A percentile compares a stretch with the other conserved stretches of the same genome.
phyloP scores from a whole-genome alignment of 1,284 basidiomycete genomes.

The Fomitopsis schrenkii region DNA sequence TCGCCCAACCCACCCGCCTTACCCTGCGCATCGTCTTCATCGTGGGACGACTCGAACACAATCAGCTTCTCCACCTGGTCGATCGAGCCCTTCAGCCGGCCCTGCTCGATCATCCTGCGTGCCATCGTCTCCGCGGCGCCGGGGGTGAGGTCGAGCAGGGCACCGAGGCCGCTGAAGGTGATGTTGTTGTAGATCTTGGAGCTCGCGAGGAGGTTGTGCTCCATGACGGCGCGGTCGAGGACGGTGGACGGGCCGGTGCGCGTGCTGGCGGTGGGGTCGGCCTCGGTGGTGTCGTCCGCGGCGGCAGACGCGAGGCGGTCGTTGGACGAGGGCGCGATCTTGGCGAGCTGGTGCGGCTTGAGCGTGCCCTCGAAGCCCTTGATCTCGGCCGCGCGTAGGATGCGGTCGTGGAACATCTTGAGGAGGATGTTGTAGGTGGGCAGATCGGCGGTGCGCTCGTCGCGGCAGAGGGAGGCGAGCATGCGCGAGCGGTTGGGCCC shows the following conservation, averaged over 20 bases:
- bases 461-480: slow-evolving; percentile 88
- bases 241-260: slow-evolving; percentile 89
- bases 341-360: slow-evolving; percentile 90
- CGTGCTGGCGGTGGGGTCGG: slow-evolving; percentile 56
- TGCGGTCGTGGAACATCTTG: slow-evolving; percentile 97
- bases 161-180: slow-evolving; percentile 84
- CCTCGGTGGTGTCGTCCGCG: slow-evolving; percentile 46
- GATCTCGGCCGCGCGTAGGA: slow-evolving; percentile 86
- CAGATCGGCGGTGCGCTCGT: slow-evolving; percentile 82
- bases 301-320: slow-evolving; percentile 67
- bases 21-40: slow-evolving; percentile 87
- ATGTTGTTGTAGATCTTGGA: slow-evolving; percentile 96
- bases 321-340: slow-evolving; percentile 78
- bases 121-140: slow-evolving; percentile 92
- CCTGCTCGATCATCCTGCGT: slow-evolving; percentile 94
- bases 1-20: slow-evolving; percentile 91
- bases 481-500: slow-evolving; percentile 93
- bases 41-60: slow-evolving; percentile 80
- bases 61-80: slow-evolving; percentile 93
- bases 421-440: slow-evolving; percentile 87
- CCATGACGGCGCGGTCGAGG: slow-evolving; percentile 96
- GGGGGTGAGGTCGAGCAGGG: slow-evolving; percentile 80
- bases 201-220: slow-evolving; percentile 95
- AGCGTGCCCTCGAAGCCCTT: slow-evolving; percentile 86
- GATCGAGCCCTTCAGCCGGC: slow-evolving; percentile 84